Percentiles rank a stretch among this genome's conserved stretches.
phyloP scores from a whole-genome alignment of 495 filamentous ascomycete species.

The Lophiotrema nucula region DNA sequence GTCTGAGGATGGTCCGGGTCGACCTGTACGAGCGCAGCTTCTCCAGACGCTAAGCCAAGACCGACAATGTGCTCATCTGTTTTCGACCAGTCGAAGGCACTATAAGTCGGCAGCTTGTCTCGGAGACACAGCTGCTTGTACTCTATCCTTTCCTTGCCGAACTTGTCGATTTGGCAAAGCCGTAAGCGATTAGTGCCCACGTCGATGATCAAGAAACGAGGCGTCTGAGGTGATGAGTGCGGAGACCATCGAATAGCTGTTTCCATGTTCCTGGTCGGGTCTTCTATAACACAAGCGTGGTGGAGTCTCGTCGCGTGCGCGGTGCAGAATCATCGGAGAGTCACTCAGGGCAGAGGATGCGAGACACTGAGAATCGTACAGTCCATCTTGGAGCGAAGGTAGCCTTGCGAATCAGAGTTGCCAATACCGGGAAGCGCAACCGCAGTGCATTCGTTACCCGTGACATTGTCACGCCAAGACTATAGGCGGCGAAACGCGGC shows the following conservation, averaged over 20 bases:
- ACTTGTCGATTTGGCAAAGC: slow-evolving; percentile 68
- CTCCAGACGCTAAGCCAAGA: slow-evolving; percentile 79
- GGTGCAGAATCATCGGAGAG: too few species aligned
- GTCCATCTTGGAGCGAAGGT: too few species aligned
- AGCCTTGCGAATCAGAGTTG: too few species aligned
- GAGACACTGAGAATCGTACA: too few species aligned
- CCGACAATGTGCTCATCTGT: slow-evolving; percentile 73
- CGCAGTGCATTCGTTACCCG: too few species aligned
- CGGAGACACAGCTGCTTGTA: slow-evolving; percentile 70
- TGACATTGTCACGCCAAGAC: too few species aligned
- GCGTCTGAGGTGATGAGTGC: slow-evolving; percentile 59
- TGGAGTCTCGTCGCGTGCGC: too few species aligned
- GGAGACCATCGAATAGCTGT: slow-evolving; percentile 86
- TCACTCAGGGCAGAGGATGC: too few species aligned
- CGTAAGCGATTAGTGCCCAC: slow-evolving; percentile 74
- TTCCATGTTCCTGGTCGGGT: slow-evolving; percentile 51
- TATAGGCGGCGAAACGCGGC: too few species aligned
- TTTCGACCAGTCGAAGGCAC: slow-evolving; percentile 94
- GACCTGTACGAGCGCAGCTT: slow-evolving; percentile 77
- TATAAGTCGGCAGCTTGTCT: slow-evolving; percentile 78
- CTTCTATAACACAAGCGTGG: neutral
- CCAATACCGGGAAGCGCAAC: too few species aligned
- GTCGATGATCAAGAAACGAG: slow-evolving; percentile 82
- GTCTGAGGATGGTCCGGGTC: slow-evolving; percentile 59
- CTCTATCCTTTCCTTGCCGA: slow-evolving; percentile 56